Percentiles rank a stretch among this genome's conserved stretches.
Evolutionary conservation across 768 basidiomycete genomes (phyloP).

Genomic region (Hydnum rufescens): DNA sequence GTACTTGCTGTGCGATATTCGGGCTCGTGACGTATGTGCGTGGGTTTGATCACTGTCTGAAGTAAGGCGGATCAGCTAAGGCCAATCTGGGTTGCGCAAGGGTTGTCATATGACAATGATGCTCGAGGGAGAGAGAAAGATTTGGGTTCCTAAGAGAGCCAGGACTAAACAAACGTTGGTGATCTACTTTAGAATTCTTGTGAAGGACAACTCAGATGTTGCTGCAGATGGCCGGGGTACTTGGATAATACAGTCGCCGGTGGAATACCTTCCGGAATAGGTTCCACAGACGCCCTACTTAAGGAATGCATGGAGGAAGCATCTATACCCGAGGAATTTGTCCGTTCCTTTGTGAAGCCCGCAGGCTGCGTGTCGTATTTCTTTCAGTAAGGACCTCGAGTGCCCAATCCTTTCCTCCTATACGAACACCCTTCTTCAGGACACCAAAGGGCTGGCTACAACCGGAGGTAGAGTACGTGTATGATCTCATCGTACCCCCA

Average conservation of each 20-base stretch:
- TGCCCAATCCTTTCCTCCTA: background rate
- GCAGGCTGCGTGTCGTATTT: constrained; percentile 70
- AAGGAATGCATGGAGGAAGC: constrained; percentile 95
- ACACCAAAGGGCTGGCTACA: constrained; percentile 60
- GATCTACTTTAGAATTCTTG: background rate
- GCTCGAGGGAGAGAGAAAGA: constrained; percentile 23
- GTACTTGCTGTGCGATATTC: constrained; percentile 74
- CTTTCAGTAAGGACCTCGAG: constrained; percentile 29
- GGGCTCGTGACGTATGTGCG: constrained; percentile 56
- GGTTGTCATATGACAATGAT: constrained; percentile 83
- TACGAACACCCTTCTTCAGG: constrained; percentile 16
- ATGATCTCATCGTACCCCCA: constrained; percentile 56
- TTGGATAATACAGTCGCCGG: constrained; percentile 88
- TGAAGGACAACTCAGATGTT: background rate
- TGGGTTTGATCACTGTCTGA: background rate
- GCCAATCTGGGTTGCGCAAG: background rate
- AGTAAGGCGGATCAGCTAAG: background rate
- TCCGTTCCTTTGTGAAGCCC: constrained; percentile 34
- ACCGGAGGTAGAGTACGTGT: constrained; percentile 74
- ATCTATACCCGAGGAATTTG: constrained; percentile 46
- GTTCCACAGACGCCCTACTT: constrained; percentile 50
- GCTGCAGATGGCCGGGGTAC: constrained; percentile 52
- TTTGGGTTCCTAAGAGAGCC: constrained; percentile 82
- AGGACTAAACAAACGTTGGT: constrained; percentile 62
- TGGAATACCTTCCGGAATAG: constrained; percentile 68